Conservation (phyloP, 1,284 basidiomycete genomes). For the Apiotrichum gamsii region DNA sequence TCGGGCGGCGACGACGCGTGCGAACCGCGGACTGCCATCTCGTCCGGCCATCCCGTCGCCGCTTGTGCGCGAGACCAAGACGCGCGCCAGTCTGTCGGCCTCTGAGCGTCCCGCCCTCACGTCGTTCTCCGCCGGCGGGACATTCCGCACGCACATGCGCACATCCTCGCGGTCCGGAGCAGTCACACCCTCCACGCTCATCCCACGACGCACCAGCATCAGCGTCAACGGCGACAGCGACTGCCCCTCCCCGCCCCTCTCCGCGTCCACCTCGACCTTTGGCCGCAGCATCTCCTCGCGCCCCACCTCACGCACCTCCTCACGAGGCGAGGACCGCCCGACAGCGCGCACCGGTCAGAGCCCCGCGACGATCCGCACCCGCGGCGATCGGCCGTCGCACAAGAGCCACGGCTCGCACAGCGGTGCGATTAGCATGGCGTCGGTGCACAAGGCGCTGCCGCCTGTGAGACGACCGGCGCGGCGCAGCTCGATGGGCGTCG, state of each 20-base stretch:
- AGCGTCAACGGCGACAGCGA: not conserved
- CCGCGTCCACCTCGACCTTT: not conserved
- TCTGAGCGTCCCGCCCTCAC: not conserved
- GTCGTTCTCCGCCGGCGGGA: not conserved
- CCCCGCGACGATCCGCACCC: no score
- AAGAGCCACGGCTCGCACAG: not conserved
- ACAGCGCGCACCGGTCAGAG: no score
- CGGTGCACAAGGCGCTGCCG: no score
- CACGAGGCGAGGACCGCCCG: not conserved
- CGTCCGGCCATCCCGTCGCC: conserved; percentile 44
- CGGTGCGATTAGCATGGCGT: not conserved
- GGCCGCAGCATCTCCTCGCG: conserved; percentile 4
- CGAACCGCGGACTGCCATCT: conserved; percentile 30
- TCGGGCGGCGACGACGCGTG: not conserved
- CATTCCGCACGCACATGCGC: conserved; percentile 3
- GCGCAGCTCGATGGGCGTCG: conserved; percentile 8
- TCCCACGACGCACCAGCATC: conserved; percentile 1
- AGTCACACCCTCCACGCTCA: conserved; percentile 2
- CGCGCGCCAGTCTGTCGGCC: not conserved
- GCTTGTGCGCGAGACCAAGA: conserved; percentile 18
- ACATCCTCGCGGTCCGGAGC: conserved; percentile 3
- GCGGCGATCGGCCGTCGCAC: not conserved
- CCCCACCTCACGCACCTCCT: conserved; percentile 8
- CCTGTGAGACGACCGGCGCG: conserved; percentile 2
- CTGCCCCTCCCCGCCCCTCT: not conserved